Percentiles rank a stretch among this genome's conserved stretches.
phyloP scores from a whole-genome alignment of 208 protist genomes.

The Trypanosoma mega region DNA sequence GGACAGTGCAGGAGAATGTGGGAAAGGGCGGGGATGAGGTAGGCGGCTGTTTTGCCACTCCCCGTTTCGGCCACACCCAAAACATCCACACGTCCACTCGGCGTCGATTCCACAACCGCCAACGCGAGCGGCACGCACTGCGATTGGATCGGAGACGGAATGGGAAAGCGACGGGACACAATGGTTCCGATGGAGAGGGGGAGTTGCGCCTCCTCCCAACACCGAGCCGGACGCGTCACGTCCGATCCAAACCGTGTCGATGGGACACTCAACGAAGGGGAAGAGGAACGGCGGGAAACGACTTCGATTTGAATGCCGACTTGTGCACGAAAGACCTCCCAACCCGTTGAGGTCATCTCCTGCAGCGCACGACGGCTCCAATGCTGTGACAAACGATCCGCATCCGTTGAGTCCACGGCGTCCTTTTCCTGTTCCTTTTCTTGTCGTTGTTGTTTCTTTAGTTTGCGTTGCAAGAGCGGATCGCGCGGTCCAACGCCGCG shows the following conservation, averaged over 20 bases:
- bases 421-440: background rate
- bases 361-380: conserved; percentile 55
- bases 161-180: conserved; percentile 37
- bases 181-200: conserved; percentile 59
- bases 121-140: conserved; percentile 73
- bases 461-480: conserved; percentile 57
- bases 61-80: conserved; percentile 92
- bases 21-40: conserved; percentile 85
- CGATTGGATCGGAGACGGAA: conserved; percentile 78
- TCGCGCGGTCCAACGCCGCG: conserved; percentile 62
- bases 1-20: conserved; percentile 55
- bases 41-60: conserved; percentile 93
- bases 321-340: conserved; percentile 69
- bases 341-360: conserved; percentile 62
- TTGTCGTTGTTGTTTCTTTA: conserved; percentile 18
- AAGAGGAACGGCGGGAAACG: conserved; percentile 22
- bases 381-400: conserved; percentile 21
- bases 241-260: background rate
- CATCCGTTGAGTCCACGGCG: background rate
- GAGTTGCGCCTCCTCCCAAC: conserved; percentile 76
- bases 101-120: background rate
- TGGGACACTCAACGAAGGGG: background rate
- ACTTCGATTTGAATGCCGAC: conserved; percentile 70
- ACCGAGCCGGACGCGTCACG: conserved; percentile 48
- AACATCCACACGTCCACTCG: conserved; percentile 62